Evolutionary conservation across 441 rosid genomes (phyloP).

Genomic region (Euphorbia celastroides): DNA sequence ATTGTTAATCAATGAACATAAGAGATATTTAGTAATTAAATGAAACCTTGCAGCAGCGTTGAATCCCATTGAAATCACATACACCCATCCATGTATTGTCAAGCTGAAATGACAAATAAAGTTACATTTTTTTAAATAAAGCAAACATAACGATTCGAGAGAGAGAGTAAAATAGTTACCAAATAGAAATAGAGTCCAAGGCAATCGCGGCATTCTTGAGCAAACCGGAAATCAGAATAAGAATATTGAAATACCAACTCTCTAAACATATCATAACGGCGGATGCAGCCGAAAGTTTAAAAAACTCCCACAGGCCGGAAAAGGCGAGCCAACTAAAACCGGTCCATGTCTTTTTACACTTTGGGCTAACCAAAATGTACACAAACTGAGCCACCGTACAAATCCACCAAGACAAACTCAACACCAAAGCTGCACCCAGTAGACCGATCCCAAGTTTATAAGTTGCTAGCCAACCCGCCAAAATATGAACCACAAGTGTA

Average conservation of each 20-base stretch:
- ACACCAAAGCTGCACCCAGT: conserved; percentile 53
- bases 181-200: conserved; percentile 37
- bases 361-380: conserved; percentile 38
- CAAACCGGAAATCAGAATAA: conserved; percentile 39
- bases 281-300: conserved; percentile 34
- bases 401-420: conserved; percentile 83
- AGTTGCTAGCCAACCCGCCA: conserved; percentile 52
- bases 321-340: conserved; percentile 49
- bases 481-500: conserved; percentile 38
- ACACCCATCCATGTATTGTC: conserved; percentile 30
- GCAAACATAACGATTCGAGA: too few relatives aligned
- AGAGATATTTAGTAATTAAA: too few relatives aligned
- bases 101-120: conserved; percentile 22
- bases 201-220: conserved; percentile 36
- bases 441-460: conserved; percentile 47
- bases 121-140: too few relatives aligned
- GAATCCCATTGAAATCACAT: conserved; percentile 40
- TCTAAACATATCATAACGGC: conserved; percentile 47
- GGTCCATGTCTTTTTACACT: conserved; percentile 59
- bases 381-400: conserved; percentile 45
- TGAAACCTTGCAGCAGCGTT: conserved; percentile 42
- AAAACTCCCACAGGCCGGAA: conserved; percentile 32
- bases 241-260: conserved; percentile 36
- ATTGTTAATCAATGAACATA: too few relatives aligned
- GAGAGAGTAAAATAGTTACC: conserved; percentile 20